Evolutionary conservation across 163 green algal genomes (phyloP), one percentile per base, ranked within the genome.

Genomic region (Volvox carteri): DNA sequence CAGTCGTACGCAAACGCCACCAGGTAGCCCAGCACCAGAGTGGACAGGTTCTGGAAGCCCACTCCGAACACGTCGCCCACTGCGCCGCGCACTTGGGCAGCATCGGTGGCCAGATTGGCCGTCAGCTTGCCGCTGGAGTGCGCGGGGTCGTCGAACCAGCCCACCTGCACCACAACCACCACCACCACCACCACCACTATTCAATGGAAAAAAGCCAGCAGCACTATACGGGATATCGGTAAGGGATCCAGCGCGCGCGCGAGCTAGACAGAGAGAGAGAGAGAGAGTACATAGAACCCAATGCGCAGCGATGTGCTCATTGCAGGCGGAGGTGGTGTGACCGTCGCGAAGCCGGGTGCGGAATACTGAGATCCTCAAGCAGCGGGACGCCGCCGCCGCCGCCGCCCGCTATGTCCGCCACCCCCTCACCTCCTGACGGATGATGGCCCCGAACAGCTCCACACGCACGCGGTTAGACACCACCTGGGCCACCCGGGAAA

Each of bases 121-220:
- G 89, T 85, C 11, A 97, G 94, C 65, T 86, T 91, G 62, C 95
- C 96, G 81, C 89, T 95, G 85, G 42, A 88, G 91, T 98, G 96
- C 68, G 93, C 87, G 14, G 95, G 90, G 35, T 90, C 52, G 75
- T 98, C 96, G 84, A 95, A 98, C 93, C 92, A 98, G 19, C 86
- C 95, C 11, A 96, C 83, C 85, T 98, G 94, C 88, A 93, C 18
- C 62, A n/a, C n/a, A n/a, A n/a, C n/a, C n/a, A n/a, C n/a, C n/a
- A n/a, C n/a, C n/a, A n/a, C n/a, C n/a, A n/a, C n/a, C n/a, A n/a
- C n/a, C n/a, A n/a, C n/a, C n/a, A n/a, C n/a, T n/a, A n/a, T n/a
- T n/a, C n/a, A n/a, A n/a, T n/a, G n/a, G n/a, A n/a, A n/a, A n/a
- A n/a, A n/a, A n/a, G n/a, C n/a, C n/a, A n/a, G n/a, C n/a, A n/a